Evolutionary conservation across 345 rosid genomes (phyloP).

Genomic region (Nasturtium officinale): DNA sequence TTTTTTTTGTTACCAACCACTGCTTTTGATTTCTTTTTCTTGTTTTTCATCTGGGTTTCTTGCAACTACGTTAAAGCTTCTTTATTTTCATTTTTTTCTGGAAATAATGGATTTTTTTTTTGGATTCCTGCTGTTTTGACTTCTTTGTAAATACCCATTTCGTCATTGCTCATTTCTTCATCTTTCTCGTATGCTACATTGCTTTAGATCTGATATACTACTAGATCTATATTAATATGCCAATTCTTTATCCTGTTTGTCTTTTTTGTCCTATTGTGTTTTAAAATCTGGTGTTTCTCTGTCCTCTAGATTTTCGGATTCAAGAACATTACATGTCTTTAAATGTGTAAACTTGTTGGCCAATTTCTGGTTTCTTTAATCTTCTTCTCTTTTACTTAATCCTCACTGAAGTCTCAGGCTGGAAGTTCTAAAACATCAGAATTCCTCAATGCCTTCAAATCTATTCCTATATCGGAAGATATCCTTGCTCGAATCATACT

Average conservation of each 20-base stretch:
- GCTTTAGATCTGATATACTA: slow-evolving; percentile 28
- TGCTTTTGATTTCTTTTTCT: slow-evolving; percentile 21
- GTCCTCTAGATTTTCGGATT: slow-evolving; percentile 19
- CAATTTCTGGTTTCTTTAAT: slow-evolving; percentile 1
- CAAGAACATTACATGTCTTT: slow-evolving; percentile 10
- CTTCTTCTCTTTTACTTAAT: slow-evolving; percentile 28
- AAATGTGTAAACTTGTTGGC: slow-evolving; percentile 17
- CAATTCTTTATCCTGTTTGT: not conserved
- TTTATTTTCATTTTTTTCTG: not conserved
- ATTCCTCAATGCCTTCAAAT: slow-evolving; percentile 29
- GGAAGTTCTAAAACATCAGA: slow-evolving; percentile 29
- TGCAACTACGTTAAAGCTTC: not conserved
- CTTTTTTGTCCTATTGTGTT: slow-evolving; percentile 15
- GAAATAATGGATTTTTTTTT: not conserved
- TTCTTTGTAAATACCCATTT: not conserved
- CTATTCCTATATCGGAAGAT: slow-evolving; percentile 23
- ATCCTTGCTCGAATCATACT: not conserved
- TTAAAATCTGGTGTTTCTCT: not conserved
- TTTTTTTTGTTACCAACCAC: slow-evolving; percentile 30
- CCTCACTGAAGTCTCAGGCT: slow-evolving; percentile 34
- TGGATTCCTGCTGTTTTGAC: slow-evolving; percentile 26
- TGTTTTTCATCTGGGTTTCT: slow-evolving; percentile 31
- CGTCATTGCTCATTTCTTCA: not conserved
- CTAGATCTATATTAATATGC: not conserved
- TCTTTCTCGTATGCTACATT: slow-evolving; percentile 28